phyloP scores from a whole-genome alignment of 306 rosid genomes.

The Cajanus cajan region DNA sequence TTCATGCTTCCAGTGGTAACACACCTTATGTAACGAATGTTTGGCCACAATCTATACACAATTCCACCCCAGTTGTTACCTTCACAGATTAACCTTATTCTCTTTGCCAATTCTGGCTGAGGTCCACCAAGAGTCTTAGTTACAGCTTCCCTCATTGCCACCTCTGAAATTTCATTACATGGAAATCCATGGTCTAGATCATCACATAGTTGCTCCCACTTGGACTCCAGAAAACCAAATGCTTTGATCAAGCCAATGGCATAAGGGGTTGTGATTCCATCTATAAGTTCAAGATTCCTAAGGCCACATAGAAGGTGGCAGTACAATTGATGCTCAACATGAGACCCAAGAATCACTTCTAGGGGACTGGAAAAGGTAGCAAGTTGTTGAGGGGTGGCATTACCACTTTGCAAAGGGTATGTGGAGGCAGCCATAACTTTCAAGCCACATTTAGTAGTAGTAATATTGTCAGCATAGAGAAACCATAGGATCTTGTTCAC shows the following conservation, averaged over 20 bases:
- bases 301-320: constrained; percentile 71
- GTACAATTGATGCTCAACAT: constrained; percentile 67
- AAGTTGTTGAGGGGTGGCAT: constrained; percentile 39
- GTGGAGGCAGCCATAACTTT: constrained; percentile 76
- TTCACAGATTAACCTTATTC: constrained; percentile 43
- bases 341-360: constrained; percentile 55
- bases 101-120: constrained; percentile 49
- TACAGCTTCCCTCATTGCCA: constrained; percentile 48
- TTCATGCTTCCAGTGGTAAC: constrained; percentile 68
- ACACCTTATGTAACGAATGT: constrained; percentile 49
- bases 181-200: constrained; percentile 57
- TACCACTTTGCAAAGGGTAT: constrained; percentile 51
- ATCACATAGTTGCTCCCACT: constrained; percentile 58
- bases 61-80: constrained; percentile 52
- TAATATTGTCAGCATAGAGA: constrained; percentile 53
- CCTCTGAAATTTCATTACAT: constrained; percentile 45
- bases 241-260: constrained; percentile 51
- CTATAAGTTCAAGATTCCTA: constrained; percentile 40
- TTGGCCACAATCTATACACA: constrained; percentile 56
- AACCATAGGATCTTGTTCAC: constrained; percentile 51
- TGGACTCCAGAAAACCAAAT: constrained; percentile 44
- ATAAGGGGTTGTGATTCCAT: constrained; percentile 54
- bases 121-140: constrained; percentile 52
- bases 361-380: constrained; percentile 47
- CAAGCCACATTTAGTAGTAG: constrained; percentile 56